A percentile compares a stretch with the other conserved stretches of the same genome.
phyloP scores from a whole-genome alignment of 1,284 basidiomycete species.

The Puccinia triticina region DNA sequence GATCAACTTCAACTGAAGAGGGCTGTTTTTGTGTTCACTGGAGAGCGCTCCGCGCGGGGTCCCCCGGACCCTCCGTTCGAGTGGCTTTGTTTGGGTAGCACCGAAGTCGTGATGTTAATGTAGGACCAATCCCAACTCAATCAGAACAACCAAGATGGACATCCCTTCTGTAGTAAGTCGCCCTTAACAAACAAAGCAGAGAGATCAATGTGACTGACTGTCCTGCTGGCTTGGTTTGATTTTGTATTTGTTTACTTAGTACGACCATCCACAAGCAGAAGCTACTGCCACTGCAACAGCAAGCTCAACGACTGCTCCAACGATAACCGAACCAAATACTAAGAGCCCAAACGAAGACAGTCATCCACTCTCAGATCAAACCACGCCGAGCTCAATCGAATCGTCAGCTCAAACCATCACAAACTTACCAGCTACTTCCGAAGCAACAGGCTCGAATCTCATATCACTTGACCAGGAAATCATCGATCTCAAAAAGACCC shows the following conservation, averaged over 20 bases:
- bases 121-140: too few species aligned
- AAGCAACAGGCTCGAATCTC: not conserved
- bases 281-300: too few species aligned
- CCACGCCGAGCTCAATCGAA: not conserved
- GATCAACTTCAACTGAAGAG: too few species aligned
- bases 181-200: not conserved
- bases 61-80: too few species aligned
- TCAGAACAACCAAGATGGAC: slow-evolving; percentile 2
- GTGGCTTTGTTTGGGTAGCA: too few species aligned
- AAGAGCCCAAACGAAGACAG: too few species aligned
- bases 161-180: slow-evolving; percentile 1
- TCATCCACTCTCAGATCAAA: not conserved
- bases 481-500: slow-evolving; percentile 30
- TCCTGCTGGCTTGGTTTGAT: not conserved
- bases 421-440: too few species aligned
- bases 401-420: not conserved
- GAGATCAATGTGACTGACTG: not conserved
- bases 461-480: slow-evolving; percentile 28
- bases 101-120: too few species aligned
- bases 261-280: not conserved
- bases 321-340: too few species aligned
- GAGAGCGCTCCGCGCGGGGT: too few species aligned
- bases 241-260: not conserved
- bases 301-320: too few species aligned
- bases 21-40: too few species aligned